Evolutionary conservation across 768 basidiomycete species (phyloP), one percentile per base, ranked within the genome.

Genomic region (Lenzites betulinus): DNA sequence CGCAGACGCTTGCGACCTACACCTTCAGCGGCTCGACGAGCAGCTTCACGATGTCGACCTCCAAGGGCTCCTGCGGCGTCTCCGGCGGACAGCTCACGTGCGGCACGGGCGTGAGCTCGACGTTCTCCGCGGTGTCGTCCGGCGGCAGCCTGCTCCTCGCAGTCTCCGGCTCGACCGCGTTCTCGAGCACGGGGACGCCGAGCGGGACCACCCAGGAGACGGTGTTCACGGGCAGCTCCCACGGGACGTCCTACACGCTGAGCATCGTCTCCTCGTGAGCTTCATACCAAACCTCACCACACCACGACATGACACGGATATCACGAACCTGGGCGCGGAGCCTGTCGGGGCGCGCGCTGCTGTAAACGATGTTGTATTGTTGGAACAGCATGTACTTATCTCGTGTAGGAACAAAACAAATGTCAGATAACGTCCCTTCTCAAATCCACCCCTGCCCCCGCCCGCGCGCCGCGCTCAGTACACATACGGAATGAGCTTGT

Each of bases 1-100:
- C 81, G 11, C 85, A 86, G 69, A 85, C 84, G 8, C 74, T 80
- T 35, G 85, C 83, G 13, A 85, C 84, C 2, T 82, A 79, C 66
- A 81, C 80, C 1, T 60, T 83, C 28, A 76, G 79, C 8, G 82
- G 83, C 33, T 73, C 77, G 18, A 65, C 76, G 23, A 75, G 76
- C 8, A 78, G 80, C 65, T 85, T 86, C 73, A 85, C 83, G 11
- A 75, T 87, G 75, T 76, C 76, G 25, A 83, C 83, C 23, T 83
- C 82, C 12, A 86, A 86, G 70, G 86, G 86, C 15, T 74, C 69
- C 52, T 87, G 85, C 67, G 82, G 79, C 18, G 78, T 86, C 39
- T 77, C 76, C 20, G 66, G 71, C 47, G 80, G 81, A 7, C 59
- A 70, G 36, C 75, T 87, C 51, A 65, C 76, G 1, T 87, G 85